Percentiles rank a stretch among this genome's conserved stretches.
These are phyloP conservation scores for Acanthamoeba lugdunensis DNA, from an alignment of 208 protist genomes.

Conservation along the genomic window DNA sequence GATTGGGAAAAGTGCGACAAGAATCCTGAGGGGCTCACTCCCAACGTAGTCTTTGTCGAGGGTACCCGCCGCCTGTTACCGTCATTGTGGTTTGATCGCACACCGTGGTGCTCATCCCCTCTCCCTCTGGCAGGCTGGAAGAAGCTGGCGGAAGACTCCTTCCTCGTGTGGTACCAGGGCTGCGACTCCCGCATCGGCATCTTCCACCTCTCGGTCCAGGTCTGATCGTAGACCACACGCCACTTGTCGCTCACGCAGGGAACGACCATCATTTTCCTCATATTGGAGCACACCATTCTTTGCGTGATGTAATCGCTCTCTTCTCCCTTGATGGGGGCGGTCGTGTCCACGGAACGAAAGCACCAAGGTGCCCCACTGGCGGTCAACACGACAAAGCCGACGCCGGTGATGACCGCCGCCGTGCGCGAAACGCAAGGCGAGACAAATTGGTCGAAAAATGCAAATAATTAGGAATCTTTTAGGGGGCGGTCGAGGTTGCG, in stretches of 20 bases:
- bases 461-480: neutral
- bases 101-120: neutral
- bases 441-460: neutral
- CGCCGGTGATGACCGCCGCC: too few species aligned
- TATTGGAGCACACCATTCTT: too few species aligned
- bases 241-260: too few species aligned
- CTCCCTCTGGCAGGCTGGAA: neutral
- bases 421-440: too few species aligned
- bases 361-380: too few species aligned
- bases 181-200: neutral
- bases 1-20: constrained; percentile 71
- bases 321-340: too few species aligned
- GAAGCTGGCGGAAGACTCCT: neutral
- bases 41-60: constrained; percentile 73
- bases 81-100: too few species aligned
- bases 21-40: constrained; percentile 56
- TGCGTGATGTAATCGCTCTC: too few species aligned
- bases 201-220: neutral
- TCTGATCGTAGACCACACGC: neutral
- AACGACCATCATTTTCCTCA: too few species aligned
- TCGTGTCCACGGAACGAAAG: too few species aligned
- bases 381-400: too few species aligned
- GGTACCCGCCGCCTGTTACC: neutral
- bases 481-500: neutral
- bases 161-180: constrained; percentile 31